Evolutionary conservation across 176 grass and related monocot species (phyloP).

Genomic region (Oryza punctata): DNA sequence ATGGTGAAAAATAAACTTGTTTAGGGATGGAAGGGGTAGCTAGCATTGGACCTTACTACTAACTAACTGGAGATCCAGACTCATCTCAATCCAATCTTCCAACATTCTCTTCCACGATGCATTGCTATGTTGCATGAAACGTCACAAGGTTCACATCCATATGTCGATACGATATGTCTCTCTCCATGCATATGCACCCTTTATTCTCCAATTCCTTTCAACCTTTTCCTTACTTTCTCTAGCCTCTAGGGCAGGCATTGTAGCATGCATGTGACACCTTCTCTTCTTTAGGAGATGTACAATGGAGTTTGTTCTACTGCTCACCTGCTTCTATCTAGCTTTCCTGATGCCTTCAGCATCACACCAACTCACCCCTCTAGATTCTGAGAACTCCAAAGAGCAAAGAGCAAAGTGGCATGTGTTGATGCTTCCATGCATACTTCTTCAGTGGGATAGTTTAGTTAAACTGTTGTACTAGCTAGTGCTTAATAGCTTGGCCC

Average conservation of each 20-base stretch:
- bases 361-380: constrained; percentile 2
- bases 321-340: neutral
- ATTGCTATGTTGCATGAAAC: neutral
- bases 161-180: neutral
- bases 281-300: constrained; percentile 5
- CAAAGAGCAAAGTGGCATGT: constrained; percentile 11
- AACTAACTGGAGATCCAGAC: no score
- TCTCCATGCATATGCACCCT: neutral
- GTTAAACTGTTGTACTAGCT: neutral
- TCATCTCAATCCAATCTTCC: neutral
- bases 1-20: no score
- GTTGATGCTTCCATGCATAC: constrained; percentile 15
- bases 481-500: neutral
- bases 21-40: no score
- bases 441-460: neutral
- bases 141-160: neutral
- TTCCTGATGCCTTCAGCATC: constrained; percentile 39
- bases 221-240: neutral
- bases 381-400: constrained; percentile 10
- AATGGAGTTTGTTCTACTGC: constrained; percentile 14
- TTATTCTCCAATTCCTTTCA: neutral
- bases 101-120: neutral
- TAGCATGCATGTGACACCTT: constrained; percentile 3
- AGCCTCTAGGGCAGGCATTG: neutral
- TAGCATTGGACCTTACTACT: no score